These are phyloP conservation scores for Solanum hybrid DNA, from an alignment of 305 asterid species.

Conservation along the genomic window DNA sequence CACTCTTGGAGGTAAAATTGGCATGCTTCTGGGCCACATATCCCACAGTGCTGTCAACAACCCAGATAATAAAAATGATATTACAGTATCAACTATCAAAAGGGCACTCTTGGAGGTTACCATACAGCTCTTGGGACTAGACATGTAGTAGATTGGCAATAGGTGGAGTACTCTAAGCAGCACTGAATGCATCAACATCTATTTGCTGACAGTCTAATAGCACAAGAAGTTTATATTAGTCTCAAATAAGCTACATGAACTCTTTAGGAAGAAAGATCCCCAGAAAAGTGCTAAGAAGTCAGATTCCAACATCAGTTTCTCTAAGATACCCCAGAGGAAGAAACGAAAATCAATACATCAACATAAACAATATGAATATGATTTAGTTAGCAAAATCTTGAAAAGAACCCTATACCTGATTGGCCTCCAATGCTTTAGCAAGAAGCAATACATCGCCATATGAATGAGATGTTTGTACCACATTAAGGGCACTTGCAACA, in stretches of 20 bases:
- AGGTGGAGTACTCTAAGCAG: neutral
- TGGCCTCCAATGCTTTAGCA: constrained; percentile 57
- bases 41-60: neutral
- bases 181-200: neutral
- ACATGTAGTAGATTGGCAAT: neutral
- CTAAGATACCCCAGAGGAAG: neutral
- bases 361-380: neutral
- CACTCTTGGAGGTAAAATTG: neutral
- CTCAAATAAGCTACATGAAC: neutral
- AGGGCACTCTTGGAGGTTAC: neutral
- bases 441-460: constrained; percentile 77
- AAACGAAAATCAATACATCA: neutral
- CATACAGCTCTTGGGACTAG: neutral
- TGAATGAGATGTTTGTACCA: constrained; percentile 69
- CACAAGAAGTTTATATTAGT: neutral
- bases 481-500: constrained; percentile 78
- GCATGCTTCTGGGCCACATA: neutral
- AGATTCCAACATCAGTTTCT: neutral
- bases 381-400: neutral
- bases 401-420: constrained; percentile 45
- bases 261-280: neutral
- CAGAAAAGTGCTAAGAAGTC: neutral
- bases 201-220: neutral
- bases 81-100: neutral
- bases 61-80: neutral